Conservation (phyloP, 2,329 filamentous ascomycete genomes). For the Pseudomassariella vexata region DNA sequence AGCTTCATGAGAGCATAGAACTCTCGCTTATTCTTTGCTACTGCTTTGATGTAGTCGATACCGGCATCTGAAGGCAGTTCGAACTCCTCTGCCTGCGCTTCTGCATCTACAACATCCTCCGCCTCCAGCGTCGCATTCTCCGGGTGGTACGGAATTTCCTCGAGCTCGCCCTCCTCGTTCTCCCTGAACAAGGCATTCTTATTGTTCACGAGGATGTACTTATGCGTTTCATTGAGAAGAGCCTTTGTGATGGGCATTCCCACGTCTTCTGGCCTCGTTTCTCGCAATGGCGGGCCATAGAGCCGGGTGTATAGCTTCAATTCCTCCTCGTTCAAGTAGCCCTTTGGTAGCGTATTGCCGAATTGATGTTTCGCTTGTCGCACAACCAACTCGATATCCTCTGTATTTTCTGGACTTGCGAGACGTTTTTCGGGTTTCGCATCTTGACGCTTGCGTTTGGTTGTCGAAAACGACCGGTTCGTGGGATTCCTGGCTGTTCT, state of each 20-base stretch:
- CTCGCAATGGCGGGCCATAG: constrained; percentile 69
- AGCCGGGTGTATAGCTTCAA: constrained; percentile 71
- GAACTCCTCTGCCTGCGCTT: constrained; percentile 11
- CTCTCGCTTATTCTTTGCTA: constrained; percentile 49
- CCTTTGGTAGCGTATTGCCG: constrained; percentile 69
- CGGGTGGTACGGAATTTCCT: constrained; percentile 51
- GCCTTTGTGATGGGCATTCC: constrained; percentile 34
- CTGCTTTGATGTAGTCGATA: constrained; percentile 38
- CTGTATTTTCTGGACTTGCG: constrained; percentile 7
- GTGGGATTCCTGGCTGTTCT: no score
- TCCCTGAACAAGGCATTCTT: constrained; percentile 48
- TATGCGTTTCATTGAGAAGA: constrained; percentile 10
- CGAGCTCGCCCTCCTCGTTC: constrained; percentile 49
- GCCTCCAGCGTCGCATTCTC: constrained; percentile 21
- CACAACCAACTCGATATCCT: constrained; percentile 56
- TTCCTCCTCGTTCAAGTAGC: constrained; percentile 64
- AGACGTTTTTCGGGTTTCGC: constrained; percentile 8
- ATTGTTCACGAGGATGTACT: constrained; percentile 16
- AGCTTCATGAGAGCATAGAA: constrained; percentile 47
- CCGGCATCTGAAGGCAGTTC: constrained; percentile 25
- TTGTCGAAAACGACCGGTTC: constrained; percentile 18
- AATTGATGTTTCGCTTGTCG: constrained; percentile 69
- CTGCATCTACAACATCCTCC: constrained; percentile 13
- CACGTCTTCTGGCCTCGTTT: constrained; percentile 54
- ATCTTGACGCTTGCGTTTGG: constrained; percentile 13